Percentiles rank a stretch among this genome's conserved stretches.
Conservation (phyloP, 2,329 filamentous ascomycete genomes). For the Ciborinia camelliae region DNA sequence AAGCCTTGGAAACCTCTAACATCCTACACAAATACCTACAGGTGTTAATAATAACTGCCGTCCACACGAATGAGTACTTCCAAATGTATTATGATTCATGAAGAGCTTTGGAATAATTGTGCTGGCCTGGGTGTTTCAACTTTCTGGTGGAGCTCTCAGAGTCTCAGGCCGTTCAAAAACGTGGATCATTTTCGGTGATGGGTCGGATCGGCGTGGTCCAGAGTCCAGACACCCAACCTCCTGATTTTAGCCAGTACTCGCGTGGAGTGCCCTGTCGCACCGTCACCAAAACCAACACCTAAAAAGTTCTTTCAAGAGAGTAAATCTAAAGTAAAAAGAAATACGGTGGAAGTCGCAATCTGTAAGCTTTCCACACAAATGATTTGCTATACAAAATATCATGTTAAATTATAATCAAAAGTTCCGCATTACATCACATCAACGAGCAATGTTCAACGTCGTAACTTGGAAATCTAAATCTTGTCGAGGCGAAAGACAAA, state of each 20-base stretch:
- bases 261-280: not conserved
- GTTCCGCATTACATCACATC: conserved; percentile 6
- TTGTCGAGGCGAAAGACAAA: not conserved
- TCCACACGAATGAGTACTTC: not conserved
- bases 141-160: not conserved
- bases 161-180: not conserved
- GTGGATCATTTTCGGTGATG: conserved; percentile 6
- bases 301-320: not conserved
- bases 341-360: not conserved
- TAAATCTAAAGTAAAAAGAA: not conserved
- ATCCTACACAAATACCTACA: not conserved
- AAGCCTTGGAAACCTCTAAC: not conserved
- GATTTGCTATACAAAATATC: not conserved
- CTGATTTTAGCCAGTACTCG: conserved; percentile 6
- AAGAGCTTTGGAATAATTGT: not conserved
- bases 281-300: not conserved
- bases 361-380: conserved; percentile 5
- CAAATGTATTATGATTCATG: not conserved
- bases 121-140: not conserved
- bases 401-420: not conserved
- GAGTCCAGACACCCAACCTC: conserved; percentile 14
- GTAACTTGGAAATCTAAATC: conserved; percentile 1
- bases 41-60: not conserved
- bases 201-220: conserved; percentile 16
- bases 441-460: not conserved